A percentile compares a stretch with the other conserved stretches of the same genome.
These are phyloP conservation scores for Fusarium napiforme DNA, from an alignment of 2,329 filamentous ascomycete species.

Conservation along the genomic window DNA sequence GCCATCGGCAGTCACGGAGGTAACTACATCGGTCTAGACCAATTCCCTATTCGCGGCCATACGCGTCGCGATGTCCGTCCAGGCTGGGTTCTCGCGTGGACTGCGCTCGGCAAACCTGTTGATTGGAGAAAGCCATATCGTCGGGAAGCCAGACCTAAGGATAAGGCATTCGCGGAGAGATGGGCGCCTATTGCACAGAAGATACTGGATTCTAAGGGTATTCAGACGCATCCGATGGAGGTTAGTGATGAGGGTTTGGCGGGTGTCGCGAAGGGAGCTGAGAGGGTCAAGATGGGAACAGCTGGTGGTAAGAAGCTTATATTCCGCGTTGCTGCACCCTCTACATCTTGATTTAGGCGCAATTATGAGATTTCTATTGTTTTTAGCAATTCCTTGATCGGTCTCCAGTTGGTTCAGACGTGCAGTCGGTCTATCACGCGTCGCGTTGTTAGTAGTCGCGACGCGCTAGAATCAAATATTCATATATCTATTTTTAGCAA, in stretches of 20 bases:
- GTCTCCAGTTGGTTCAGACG: too few species aligned
- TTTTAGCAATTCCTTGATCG: background rate
- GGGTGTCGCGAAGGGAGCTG: background rate
- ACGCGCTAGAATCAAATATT: background rate
- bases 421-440: background rate
- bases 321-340: background rate
- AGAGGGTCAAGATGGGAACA: slow-evolving; percentile 2
- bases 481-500: background rate
- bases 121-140: slow-evolving; percentile 25
- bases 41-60: slow-evolving; percentile 38
- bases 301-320: slow-evolving; percentile 7
- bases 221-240: background rate
- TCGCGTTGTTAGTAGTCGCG: too few species aligned
- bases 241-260: slow-evolving; percentile 4
- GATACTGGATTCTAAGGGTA: background rate
- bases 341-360: background rate
- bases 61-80: slow-evolving; percentile 37
- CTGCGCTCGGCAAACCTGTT: slow-evolving; percentile 23
- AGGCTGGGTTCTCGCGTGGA: slow-evolving; percentile 36
- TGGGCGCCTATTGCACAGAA: slow-evolving; percentile 4
- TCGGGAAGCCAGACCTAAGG: background rate
- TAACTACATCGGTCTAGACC: slow-evolving; percentile 35
- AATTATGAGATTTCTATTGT: too few species aligned
- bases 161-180: slow-evolving; percentile 1
- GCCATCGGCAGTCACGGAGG: background rate